Conservation (phyloP, 129 eudicot species). For the Flaveria sonorensis region DNA sequence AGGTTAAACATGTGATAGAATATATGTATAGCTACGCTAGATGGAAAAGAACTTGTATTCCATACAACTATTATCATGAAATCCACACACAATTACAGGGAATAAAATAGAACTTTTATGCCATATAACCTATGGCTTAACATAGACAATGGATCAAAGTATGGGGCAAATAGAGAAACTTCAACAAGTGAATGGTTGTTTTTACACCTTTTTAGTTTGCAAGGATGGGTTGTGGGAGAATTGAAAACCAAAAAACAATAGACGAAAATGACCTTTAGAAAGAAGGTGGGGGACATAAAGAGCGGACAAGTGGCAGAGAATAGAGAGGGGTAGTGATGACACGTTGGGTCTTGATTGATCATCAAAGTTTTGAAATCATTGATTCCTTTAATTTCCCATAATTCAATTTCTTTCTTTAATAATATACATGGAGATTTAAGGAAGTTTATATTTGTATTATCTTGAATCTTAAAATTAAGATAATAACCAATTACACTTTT, state of each 20-base stretch:
- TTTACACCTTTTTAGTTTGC: neutral
- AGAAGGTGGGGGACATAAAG: slow-evolving; percentile 41
- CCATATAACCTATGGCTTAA: neutral
- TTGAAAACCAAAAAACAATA: slow-evolving; percentile 28
- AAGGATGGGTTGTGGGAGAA: slow-evolving; percentile 13
- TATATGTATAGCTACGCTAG: no score
- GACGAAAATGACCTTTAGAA: slow-evolving; percentile 38
- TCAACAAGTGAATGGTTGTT: slow-evolving; percentile 13
- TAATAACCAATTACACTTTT: neutral
- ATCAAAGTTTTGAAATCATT: slow-evolving; percentile 32
- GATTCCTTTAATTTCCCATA: slow-evolving; percentile 13
- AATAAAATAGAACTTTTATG: neutral
- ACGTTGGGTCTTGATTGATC: slow-evolving; percentile 46
- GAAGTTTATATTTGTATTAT: neutral
- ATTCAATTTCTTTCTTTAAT: slow-evolving; percentile 7
- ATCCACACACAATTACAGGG: neutral
- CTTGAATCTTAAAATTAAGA: no score
- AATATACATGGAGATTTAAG: neutral
- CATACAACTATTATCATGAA: neutral
- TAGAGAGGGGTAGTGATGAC: slow-evolving; percentile 45
- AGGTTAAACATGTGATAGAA: no score
- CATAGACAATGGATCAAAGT: slow-evolving; percentile 3
- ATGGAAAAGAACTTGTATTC: no score
- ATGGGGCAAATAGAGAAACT: slow-evolving; percentile 4
- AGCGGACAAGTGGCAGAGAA: slow-evolving; percentile 48